A percentile compares a stretch with the other conserved stretches of the same genome.
phyloP scores from a whole-genome alignment of 2,329 filamentous ascomycete genomes.

The Penicillium sp. region DNA sequence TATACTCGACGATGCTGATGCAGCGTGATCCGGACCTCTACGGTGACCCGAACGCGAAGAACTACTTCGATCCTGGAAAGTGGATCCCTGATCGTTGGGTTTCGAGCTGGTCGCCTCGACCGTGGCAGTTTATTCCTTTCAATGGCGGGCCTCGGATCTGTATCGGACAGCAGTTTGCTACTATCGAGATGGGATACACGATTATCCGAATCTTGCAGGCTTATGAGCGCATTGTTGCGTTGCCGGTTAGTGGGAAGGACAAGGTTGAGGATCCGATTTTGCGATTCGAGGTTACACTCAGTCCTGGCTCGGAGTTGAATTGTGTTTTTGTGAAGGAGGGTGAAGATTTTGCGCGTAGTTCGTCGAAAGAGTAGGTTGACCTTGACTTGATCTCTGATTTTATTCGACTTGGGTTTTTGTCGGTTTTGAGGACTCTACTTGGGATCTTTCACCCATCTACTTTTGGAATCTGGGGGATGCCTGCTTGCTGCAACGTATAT shows the following conservation, averaged over 20 bases:
- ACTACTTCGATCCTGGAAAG: conserved; percentile 45
- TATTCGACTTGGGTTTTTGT: neutral
- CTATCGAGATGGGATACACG: conserved; percentile 62
- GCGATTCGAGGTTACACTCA: conserved; percentile 45
- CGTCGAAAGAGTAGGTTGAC: neutral
- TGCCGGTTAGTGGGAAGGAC: conserved; percentile 36
- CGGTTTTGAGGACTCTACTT: neutral
- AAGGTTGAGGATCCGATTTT: conserved; percentile 41
- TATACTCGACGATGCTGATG: conserved; percentile 59
- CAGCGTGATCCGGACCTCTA: conserved; percentile 57
- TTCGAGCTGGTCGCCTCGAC: conserved; percentile 55
- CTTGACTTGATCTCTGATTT: no score
- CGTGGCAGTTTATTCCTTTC: conserved; percentile 61
- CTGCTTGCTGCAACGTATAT: neutral
- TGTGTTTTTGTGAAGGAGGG: conserved; percentile 43
- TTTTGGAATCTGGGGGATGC: neutral
- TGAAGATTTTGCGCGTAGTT: conserved; percentile 14
- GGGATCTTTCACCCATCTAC: neutral
- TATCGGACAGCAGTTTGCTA: conserved; percentile 64
- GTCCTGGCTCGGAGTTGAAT: conserved; percentile 43
- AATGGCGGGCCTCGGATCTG: conserved; percentile 60
- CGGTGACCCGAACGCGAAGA: conserved; percentile 40
- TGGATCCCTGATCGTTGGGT: conserved; percentile 58
- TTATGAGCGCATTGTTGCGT: conserved; percentile 42
- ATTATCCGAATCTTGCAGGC: conserved; percentile 49